Base-by-base conservation (phyloP, 129 eudicot species). In the Solidago caesia region DNA sequence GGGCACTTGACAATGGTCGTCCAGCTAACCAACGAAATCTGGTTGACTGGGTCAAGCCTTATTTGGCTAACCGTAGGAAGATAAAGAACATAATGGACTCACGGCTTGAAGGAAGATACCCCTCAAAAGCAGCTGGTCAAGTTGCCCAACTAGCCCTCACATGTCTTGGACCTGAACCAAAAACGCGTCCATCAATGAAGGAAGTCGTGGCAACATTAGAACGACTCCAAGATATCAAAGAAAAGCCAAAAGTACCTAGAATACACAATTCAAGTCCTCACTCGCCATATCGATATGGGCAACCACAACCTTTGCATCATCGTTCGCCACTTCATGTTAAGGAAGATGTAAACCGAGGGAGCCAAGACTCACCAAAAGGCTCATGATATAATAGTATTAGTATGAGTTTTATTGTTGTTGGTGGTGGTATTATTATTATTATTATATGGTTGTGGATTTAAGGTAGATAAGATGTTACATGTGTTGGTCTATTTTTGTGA, bases 81-180 rank as follows among this genome's bases (percentile, higher is more conserved):
- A 21, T 94, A 58, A 94, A 88, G 86, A 64, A 56, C 70, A 74
- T 86, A 39, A 94, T 94, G 85, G 98, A 90, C 83, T 47, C 88
- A 3, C 86, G 96, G 67, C 73, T 94, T 48, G 96, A 88, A 82
- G 98, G 98, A 59, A 88, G 74, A 78, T 90, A 90, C 75, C 97
- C 98, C 46, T 85, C 91, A 3, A 94, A 85, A 82, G 91, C 89
- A 11, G 88, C 89, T 4, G 71, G 69, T 8, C 81, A 75, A 10
- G 79, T 89, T 67, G 90, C 96, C 41, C 89, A 90, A 74, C 89
- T 94, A 42, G 96, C 98, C 10, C 79, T 88, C 27, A 82, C 84
- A 27, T 94, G 98, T 65, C 91, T 94, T 46, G 95, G 60, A 44
- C 55, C 67, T 1, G 89, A 91, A 59, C 97, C 80, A 3, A 91